Evolutionary conservation across 1,284 basidiomycete species (phyloP).

Genomic region (Hemileia vastatrix): DNA sequence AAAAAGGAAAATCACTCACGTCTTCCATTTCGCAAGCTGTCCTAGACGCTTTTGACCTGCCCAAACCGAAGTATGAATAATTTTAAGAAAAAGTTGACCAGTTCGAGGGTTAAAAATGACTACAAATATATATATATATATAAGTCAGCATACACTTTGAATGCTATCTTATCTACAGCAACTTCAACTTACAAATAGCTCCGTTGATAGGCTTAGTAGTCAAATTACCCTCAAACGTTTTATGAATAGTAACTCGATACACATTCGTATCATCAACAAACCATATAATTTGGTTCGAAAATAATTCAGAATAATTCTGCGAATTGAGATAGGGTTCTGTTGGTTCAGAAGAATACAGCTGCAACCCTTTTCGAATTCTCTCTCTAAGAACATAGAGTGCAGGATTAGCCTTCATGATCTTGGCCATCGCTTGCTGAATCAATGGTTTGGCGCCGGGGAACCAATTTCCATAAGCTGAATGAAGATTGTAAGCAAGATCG

Average conservation of each 20-base stretch:
- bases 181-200: slow-evolving; percentile 14
- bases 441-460: slow-evolving; percentile 98
- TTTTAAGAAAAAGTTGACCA: slow-evolving; percentile 95
- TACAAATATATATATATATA: slow-evolving; percentile 21
- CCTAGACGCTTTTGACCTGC: slow-evolving; percentile 99
- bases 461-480: slow-evolving; percentile 99
- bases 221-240: slow-evolving; percentile 99
- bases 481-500: slow-evolving; percentile 94
- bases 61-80: slow-evolving; percentile 99
- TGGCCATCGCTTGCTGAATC: slow-evolving; percentile 97
- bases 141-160: neutral
- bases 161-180: neutral
- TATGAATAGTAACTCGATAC: slow-evolving; percentile 98
- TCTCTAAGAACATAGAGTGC: slow-evolving; percentile 96
- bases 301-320: slow-evolving; percentile 89
- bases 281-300: slow-evolving; percentile 99
- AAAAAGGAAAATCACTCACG: slow-evolving; percentile 40
- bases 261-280: slow-evolving; percentile 99
- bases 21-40: slow-evolving; percentile 99
- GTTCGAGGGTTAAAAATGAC: slow-evolving; percentile 99
- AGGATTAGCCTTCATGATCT: slow-evolving; percentile 98
- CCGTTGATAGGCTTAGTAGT: slow-evolving; percentile 96
- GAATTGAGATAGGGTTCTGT: slow-evolving; percentile 98
- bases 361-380: slow-evolving; percentile 95
- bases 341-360: slow-evolving; percentile 96